These are phyloP conservation scores for Mycena vitilis DNA, from an alignment of 768 basidiomycete genomes.

Conservation along the genomic window DNA sequence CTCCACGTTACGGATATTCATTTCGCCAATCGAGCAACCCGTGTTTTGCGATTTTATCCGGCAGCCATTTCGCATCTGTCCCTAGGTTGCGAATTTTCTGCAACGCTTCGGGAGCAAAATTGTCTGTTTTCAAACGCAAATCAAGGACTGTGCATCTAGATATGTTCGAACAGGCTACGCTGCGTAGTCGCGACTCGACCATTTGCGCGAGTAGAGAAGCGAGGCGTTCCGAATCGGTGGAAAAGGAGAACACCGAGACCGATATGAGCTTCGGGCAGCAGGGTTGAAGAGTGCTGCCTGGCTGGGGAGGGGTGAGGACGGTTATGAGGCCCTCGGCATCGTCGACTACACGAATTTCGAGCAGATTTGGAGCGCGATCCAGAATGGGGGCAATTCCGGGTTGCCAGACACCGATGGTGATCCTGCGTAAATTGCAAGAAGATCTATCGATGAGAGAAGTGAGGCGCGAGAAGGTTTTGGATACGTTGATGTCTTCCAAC, in stretches of 20 bases:
- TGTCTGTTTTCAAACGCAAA: not conserved
- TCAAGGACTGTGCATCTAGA: not conserved
- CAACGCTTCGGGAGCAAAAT: not conserved
- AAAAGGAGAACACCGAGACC: not conserved
- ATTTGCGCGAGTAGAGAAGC: not conserved
- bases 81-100: not conserved
- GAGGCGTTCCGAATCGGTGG: not conserved
- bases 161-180: not conserved
- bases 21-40: too few relatives aligned
- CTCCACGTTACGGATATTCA: too few relatives aligned
- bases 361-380: not conserved
- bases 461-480: not conserved
- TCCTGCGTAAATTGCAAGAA: not conserved
- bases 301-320: not conserved
- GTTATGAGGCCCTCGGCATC: not conserved
- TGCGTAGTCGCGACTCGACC: not conserved
- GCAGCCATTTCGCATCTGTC: not conserved
- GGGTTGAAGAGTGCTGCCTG: not conserved
- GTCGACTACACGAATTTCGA: not conserved
- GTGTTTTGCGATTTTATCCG: not conserved
- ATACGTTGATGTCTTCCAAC: constrained; percentile 13
- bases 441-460: constrained; percentile 14
- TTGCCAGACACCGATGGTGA: not conserved
- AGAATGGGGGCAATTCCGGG: not conserved
- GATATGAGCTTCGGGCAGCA: not conserved